phyloP scores from a whole-genome alignment of 2,329 filamentous ascomycete genomes.

The Fusarium udum region DNA sequence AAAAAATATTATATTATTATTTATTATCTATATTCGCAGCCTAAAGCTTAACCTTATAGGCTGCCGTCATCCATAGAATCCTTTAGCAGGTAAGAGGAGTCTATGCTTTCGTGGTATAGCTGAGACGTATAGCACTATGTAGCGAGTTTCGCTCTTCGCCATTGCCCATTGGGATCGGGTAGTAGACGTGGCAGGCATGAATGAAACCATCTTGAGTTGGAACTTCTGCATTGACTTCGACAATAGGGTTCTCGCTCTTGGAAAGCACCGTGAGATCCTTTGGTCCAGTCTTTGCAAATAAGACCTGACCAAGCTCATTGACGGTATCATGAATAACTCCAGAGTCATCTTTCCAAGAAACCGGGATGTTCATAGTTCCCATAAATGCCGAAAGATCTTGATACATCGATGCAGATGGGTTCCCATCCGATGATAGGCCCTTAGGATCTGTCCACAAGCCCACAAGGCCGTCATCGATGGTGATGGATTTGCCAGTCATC shows the following conservation, averaged over 20 bases:
- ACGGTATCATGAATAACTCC: not conserved
- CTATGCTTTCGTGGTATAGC: not conserved
- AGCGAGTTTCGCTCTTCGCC: not conserved
- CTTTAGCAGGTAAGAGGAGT: not conserved
- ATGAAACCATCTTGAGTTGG: not conserved
- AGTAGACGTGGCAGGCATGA: not conserved
- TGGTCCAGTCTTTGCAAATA: not conserved
- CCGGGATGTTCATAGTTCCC: not conserved
- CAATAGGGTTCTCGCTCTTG: not conserved
- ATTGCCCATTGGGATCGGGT: not conserved
- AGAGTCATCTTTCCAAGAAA: not conserved
- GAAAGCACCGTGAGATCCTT: not conserved
- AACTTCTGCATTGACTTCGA: not conserved
- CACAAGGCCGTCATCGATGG: not conserved
- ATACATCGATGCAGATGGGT: not conserved
- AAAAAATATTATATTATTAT: too few relatives aligned
- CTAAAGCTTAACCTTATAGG: too few relatives aligned
- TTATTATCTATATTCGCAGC: too few relatives aligned
- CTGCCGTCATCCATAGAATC: too few relatives aligned
- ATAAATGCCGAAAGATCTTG: not conserved
- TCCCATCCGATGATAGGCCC: not conserved
- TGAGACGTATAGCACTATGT: not conserved
- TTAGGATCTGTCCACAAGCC: not conserved
- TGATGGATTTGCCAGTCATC: not conserved
- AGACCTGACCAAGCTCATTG: not conserved